Conservation (phyloP, 257 asterid genomes). For the Primulina huaijiensis region DNA sequence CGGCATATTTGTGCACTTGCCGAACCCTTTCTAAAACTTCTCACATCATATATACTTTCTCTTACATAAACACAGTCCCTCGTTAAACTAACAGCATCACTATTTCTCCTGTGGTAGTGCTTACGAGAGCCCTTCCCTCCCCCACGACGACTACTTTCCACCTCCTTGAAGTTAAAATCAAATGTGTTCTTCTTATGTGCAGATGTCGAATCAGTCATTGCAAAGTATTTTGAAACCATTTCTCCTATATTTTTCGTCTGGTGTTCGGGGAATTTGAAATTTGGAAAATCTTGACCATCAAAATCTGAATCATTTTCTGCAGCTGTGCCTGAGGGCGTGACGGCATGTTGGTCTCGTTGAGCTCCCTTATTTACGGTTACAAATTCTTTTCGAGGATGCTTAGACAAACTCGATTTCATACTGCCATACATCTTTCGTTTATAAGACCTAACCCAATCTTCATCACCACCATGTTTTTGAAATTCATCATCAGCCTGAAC, state of each 20-base stretch:
- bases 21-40: constrained; percentile 70
- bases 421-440: constrained; percentile 24
- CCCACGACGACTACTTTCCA: constrained; percentile 31
- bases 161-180: constrained; percentile 44
- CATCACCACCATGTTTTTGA: constrained; percentile 30
- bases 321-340: constrained; percentile 32
- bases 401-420: constrained; percentile 22
- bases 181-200: constrained; percentile 39
- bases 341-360: constrained; percentile 30
- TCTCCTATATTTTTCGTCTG: constrained; percentile 42
- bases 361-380: constrained; percentile 17
- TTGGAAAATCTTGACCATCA: constrained; percentile 29
- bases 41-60: constrained; percentile 80
- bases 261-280: constrained; percentile 39
- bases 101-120: constrained; percentile 36
- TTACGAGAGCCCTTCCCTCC: constrained; percentile 32
- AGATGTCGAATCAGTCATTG: constrained; percentile 49
- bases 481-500: constrained; percentile 68
- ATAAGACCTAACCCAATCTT: constrained; percentile 23
- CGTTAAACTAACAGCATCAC: constrained; percentile 32
- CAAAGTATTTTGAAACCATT: constrained; percentile 52
- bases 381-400: constrained; percentile 11
- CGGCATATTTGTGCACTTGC: constrained; percentile 73
- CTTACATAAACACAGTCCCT: constrained; percentile 70
- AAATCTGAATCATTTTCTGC: constrained; percentile 25